Base-by-base conservation (phyloP, 345 rosid genomes). In the Camelina hispida region DNA sequence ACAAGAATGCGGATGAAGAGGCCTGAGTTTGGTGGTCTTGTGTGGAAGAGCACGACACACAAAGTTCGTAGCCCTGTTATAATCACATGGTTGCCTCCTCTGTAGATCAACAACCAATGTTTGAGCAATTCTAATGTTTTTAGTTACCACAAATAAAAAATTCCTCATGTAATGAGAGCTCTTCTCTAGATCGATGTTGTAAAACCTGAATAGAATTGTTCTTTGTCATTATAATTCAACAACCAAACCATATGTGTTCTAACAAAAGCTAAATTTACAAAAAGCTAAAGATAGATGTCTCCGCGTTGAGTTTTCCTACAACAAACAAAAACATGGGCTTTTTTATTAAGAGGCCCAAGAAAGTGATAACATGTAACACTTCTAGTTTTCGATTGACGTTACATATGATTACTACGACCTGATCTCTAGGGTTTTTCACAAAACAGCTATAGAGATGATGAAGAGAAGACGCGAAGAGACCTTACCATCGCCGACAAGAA, bases 1-100 rank as follows among this genome's bases (percentile, higher is more conserved):
- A 75, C 89, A 20, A 84, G 55, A 60, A 71, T 83, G 23, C 53
- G 85, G 68, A 86, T 82, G 78, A 55, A 81, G 25, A 75, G 64
- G 68, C 98, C 96, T 0, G 93, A 91, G 83, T 90, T 89, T 56
- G 98, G 98, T 62, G 89, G 87, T 15, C 78, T 94, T 69, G 69
- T 81, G 7, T 94, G 98, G 98, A 87, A 84, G 79, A 91, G 93
- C 74, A 79, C 89, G 32, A 72, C 82, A n/a, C 96, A 87, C 79
- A 87, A 79, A 82, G 98, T 94, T 43, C 82, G 97, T 68, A 94
- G 98, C 69, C 94, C 98, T 12, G 72, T 94, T 48, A 82, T 74
- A 22, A 20, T 94, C 73, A 89, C 90, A 6, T 88, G 93, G 93
- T 69, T 89, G 59, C 46, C 83, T 2, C 87, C 92, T 17, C 23